Conservation (phyloP, 805 yeast species). For the Yarrowia sp. region DNA sequence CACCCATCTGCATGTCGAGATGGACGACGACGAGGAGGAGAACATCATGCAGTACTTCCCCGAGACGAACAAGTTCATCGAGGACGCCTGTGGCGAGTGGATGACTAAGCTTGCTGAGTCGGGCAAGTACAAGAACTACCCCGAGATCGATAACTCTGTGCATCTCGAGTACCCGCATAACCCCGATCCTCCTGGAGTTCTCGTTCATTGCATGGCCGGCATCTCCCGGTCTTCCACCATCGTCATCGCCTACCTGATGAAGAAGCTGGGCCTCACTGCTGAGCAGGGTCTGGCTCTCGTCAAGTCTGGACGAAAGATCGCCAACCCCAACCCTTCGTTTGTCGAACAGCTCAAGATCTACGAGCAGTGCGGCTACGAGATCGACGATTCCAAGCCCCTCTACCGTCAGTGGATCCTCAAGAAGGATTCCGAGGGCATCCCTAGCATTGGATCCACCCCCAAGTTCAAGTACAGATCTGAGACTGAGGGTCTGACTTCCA, state of each 20-base stretch:
- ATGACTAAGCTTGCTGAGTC: slow-evolving; percentile 17
- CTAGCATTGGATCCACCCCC: slow-evolving; percentile 34
- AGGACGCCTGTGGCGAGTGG: slow-evolving; percentile 45
- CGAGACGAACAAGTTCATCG: slow-evolving; percentile 65
- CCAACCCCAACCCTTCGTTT: slow-evolving; percentile 74
- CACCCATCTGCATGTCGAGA: slow-evolving; percentile 53
- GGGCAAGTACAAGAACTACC: slow-evolving; percentile 21
- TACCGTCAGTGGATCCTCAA: slow-evolving; percentile 44
- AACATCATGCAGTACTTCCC: slow-evolving; percentile 63
- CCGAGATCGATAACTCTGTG: background rate
- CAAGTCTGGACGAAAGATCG: slow-evolving; percentile 49
- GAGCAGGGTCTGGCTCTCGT: slow-evolving; percentile 73
- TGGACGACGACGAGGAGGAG: slow-evolving; percentile 69
- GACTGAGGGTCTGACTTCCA: slow-evolving; percentile 5
- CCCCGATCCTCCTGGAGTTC: slow-evolving; percentile 36
- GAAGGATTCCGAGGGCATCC: slow-evolving; percentile 34
- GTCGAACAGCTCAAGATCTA: slow-evolving; percentile 67
- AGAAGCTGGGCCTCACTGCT: slow-evolving; percentile 56
- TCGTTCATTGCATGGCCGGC: slow-evolving; percentile 74
- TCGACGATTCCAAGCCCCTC: slow-evolving; percentile 36
- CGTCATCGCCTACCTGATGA: slow-evolving; percentile 85
- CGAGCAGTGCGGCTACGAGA: slow-evolving; percentile 44
- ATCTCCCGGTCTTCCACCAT: slow-evolving; percentile 87
- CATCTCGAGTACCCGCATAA: slow-evolving; percentile 27
- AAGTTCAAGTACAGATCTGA: slow-evolving; percentile 40